Percentiles rank a stretch among this genome's conserved stretches.
Evolutionary conservation across 805 yeast genomes (phyloP).

Genomic region (Candida awuae): DNA sequence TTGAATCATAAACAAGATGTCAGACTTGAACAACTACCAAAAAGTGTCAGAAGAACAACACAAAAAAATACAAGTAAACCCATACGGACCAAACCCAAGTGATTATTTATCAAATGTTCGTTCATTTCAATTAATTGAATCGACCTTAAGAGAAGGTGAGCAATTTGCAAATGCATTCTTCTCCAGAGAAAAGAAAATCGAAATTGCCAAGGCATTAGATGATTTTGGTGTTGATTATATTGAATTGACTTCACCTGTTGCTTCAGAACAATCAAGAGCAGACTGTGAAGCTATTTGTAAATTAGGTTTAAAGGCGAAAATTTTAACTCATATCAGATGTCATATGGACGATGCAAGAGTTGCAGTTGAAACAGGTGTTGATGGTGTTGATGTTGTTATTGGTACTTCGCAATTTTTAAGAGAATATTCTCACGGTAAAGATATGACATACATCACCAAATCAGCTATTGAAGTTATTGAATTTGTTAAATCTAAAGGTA

Average conservation of each 20-base stretch:
- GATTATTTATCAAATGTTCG: constrained; percentile 87
- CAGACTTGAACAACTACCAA: constrained; percentile 29
- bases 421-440: constrained; percentile 95
- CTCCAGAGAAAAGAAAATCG: constrained; percentile 88
- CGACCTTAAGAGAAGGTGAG: constrained; percentile 96
- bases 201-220: constrained; percentile 93
- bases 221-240: constrained; percentile 98
- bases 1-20: constrained; percentile 2
- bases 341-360: constrained; percentile 98
- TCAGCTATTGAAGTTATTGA: constrained; percentile 95
- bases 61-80: constrained; percentile 33
- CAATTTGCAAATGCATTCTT: constrained; percentile 98
- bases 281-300: constrained; percentile 99
- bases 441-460: constrained; percentile 95
- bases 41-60: constrained; percentile 40
- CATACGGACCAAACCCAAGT: constrained; percentile 93
- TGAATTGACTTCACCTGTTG: constrained; percentile 96
- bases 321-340: constrained; percentile 93
- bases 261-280: constrained; percentile 83
- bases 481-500: constrained; percentile 92
- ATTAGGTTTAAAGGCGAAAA: constrained; percentile 90
- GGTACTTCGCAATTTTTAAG: constrained; percentile 95
- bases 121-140: constrained; percentile 85
- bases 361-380: constrained; percentile 97
- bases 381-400: constrained; percentile 97